Conservation (phyloP, 345 rosid species). For the Mercurialis annua region DNA sequence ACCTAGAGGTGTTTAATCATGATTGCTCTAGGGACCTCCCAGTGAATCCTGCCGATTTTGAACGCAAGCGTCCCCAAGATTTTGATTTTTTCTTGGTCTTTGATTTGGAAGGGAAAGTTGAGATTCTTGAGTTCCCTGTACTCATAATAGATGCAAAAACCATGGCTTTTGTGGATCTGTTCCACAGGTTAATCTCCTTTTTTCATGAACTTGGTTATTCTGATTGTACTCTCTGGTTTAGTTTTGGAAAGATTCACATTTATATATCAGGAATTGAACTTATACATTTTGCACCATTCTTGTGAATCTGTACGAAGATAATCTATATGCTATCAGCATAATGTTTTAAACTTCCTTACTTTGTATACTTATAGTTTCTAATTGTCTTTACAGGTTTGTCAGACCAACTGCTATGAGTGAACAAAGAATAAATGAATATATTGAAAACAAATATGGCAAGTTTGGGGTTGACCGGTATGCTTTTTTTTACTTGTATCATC, state of each 20-base stretch:
- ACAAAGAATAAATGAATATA: conserved; percentile 64
- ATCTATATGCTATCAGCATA: background rate
- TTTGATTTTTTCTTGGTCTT: conserved; percentile 72
- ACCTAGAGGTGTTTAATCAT: conserved; percentile 73
- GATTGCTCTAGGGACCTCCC: conserved; percentile 55
- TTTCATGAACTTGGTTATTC: background rate
- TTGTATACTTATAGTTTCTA: background rate
- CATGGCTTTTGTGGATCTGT: conserved; percentile 58
- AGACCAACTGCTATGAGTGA: conserved; percentile 78
- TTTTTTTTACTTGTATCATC: conserved; percentile 12
- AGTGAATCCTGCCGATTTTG: conserved; percentile 41
- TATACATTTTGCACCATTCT: background rate
- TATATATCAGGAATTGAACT: background rate
- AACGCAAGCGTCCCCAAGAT: conserved; percentile 47
- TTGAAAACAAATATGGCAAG: conserved; percentile 82
- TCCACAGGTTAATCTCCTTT: conserved; percentile 66
- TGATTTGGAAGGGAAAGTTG: conserved; percentile 90
- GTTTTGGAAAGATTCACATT: background rate
- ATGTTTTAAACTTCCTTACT: background rate
- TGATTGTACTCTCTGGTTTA: background rate
- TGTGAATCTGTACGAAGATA: background rate
- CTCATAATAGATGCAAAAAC: conserved; percentile 69
- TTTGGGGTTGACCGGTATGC: conserved; percentile 87
- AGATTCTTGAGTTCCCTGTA: conserved; percentile 91
- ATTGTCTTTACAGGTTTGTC: conserved; percentile 56